Base-by-base conservation (phyloP, 805 yeast species). In the Yamadazyma nakazawae region DNA sequence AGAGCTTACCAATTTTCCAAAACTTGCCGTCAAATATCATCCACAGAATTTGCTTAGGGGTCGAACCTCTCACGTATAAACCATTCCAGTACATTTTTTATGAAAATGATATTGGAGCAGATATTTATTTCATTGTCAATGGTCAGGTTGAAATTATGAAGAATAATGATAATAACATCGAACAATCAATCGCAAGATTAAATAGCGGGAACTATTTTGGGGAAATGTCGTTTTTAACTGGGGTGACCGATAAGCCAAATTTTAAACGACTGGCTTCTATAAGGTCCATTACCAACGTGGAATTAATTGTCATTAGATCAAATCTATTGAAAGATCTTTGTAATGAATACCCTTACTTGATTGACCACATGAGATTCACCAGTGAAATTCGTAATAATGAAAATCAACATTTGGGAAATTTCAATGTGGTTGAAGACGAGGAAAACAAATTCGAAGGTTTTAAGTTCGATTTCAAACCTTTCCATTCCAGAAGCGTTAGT, bases 91-190 rank as follows among this genome's bases (percentile, higher is more conserved):
- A 73, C 54, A 75, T 85, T 37, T 75, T 85, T 49, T 70, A 70
- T 37, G 81, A 83, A 56, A 84, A 83, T 34, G 84, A 80, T 42
- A 45, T 55, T 1, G 87, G 85, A 5, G 70, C 81, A 21, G 88
- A 84, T 52, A 80, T 86, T 24, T 85, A 75, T 59, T 83, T 85
- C 56, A 75, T 85, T 21, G 77, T 82, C 8, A 72, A 68, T 53
- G 94, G 94, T 9, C 84, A 80, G 54, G 87, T 84, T 5, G 91
- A 86, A 59, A 88, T 84, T 0, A 48, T 84, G 8, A 80, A 65
- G 46, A n/a, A 40, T 5, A 36, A 43, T 13, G 54, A 54, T 3
- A 50, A 56, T 17, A 17, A 42, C 3, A 34, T 43, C 18, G 46
- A 43, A 43, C 63, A 65, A 31, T 67, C 75, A 1, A 59, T 81